Evolutionary conservation across 2,329 filamentous ascomycete species (phyloP).

Genomic region (Orbilia brochopaga): DNA sequence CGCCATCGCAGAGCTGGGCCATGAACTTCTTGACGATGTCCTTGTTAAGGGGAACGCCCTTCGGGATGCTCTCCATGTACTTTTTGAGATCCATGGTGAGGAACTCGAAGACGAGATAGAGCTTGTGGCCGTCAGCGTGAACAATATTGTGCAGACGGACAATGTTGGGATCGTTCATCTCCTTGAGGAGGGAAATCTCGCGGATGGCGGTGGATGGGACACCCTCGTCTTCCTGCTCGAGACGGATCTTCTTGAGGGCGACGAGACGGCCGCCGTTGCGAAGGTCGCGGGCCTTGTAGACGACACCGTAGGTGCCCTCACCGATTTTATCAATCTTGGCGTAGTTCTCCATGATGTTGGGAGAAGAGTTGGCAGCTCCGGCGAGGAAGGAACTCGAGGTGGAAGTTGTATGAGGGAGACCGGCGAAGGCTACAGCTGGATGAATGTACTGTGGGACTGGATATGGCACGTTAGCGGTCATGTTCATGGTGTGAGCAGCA

Average conservation of each 20-base stretch:
- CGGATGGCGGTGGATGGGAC: slow-evolving; percentile 91
- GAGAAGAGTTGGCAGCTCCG: slow-evolving; percentile 7
- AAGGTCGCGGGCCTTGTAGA: slow-evolving; percentile 91
- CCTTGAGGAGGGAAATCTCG: slow-evolving; percentile 91
- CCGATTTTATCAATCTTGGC: slow-evolving; percentile 96
- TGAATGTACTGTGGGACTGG: neutral
- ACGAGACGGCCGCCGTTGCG: slow-evolving; percentile 82
- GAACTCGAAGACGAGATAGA: slow-evolving; percentile 91
- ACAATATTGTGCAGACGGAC: slow-evolving; percentile 89
- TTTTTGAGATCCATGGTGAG: slow-evolving; percentile 92
- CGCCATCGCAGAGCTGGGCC: slow-evolving; percentile 81
- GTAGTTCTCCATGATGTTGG: slow-evolving; percentile 81
- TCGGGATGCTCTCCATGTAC: slow-evolving; percentile 90
- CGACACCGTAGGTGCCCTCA: slow-evolving; percentile 96
- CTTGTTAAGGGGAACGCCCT: slow-evolving; percentile 77
- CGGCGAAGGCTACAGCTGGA: neutral
- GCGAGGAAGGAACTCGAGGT: slow-evolving; percentile 10
- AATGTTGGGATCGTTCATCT: slow-evolving; percentile 91
- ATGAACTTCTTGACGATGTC: slow-evolving; percentile 92
- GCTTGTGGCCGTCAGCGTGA: slow-evolving; percentile 90
- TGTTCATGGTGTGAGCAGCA: neutral
- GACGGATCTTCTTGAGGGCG: slow-evolving; percentile 91
- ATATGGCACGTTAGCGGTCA: slow-evolving; percentile 4
- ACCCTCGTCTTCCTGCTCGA: slow-evolving; percentile 93
- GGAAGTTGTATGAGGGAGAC: neutral